Percentiles rank a stretch among this genome's conserved stretches.
These are phyloP conservation scores for Podospora pseudocomata DNA, from an alignment of 495 filamentous ascomycete species.

Conservation along the genomic window DNA sequence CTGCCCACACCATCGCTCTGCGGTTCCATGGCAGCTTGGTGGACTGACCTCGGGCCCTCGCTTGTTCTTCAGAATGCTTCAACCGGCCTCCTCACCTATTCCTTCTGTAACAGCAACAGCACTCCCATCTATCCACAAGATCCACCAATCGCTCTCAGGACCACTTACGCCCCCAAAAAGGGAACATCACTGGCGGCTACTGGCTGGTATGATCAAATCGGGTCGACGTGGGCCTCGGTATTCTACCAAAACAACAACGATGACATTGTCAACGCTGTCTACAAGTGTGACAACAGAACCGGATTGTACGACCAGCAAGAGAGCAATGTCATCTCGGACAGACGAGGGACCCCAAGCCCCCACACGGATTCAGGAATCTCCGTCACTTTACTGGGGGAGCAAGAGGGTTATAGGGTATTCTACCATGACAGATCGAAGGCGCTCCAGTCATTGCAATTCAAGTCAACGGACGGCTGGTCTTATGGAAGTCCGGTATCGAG, in stretches of 20 bases:
- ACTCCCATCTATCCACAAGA: conserved; percentile 30
- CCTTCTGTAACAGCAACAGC: conserved; percentile 29
- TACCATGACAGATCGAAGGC: conserved; percentile 26
- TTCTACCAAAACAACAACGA: conserved; percentile 34
- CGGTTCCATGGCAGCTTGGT: conserved; percentile 30
- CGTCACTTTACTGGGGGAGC: conserved; percentile 25
- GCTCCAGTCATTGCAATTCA: conserved; percentile 27
- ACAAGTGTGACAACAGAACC: conserved; percentile 27
- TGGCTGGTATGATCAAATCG: conserved; percentile 27
- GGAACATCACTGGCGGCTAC: conserved; percentile 26
- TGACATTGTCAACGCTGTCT: conserved; percentile 29
- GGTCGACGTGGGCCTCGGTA: conserved; percentile 23
- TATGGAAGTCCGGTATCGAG: conserved; percentile 26
- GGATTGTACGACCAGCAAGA: conserved; percentile 23
- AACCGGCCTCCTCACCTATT: conserved; percentile 28
- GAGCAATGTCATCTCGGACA: conserved; percentile 23
- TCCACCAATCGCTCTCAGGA: conserved; percentile 20
- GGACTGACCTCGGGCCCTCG: conserved; percentile 24
- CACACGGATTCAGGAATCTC: conserved; percentile 23
- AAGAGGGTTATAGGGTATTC: conserved; percentile 30
- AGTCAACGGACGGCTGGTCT: conserved; percentile 18
- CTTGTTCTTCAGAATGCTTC: conserved; percentile 31
- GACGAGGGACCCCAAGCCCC: conserved; percentile 18
- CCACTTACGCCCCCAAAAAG: conserved; percentile 24
- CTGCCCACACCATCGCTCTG: conserved; percentile 5